Base-by-base conservation (phyloP, 495 filamentous ascomycete genomes). In the Trypethelium eluteriae region DNA sequence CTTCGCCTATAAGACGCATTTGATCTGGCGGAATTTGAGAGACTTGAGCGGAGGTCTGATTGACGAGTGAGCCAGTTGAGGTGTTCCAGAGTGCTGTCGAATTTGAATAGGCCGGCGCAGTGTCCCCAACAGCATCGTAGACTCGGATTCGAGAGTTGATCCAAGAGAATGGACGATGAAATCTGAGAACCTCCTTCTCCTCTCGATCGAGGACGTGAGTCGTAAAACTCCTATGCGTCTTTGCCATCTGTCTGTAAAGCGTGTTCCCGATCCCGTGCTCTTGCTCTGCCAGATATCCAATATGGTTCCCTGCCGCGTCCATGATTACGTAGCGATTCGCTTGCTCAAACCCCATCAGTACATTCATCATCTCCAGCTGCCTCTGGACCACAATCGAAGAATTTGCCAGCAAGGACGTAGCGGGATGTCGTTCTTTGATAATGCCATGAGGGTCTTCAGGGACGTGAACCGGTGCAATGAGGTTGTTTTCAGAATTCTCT, bases 301-400 rank as follows among this genome's bases (percentile, higher is more conserved):
- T 79, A 67, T 88, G 86, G 39, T 84, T 83, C 6, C 87, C 87
- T 39, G 83, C 77, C n/a, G 84, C 85, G 78, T 88, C 83, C 82
- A 89, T 83, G 62, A 90, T 88, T 38, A 88, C 81, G 71, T 90
- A 90, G 72, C 82, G 83, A 68, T 90, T 89, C 16, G 87, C 86
- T 74, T 90, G 87, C 75, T 90, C 87, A 67, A 88, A 90, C 0
- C 87, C 86, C 77, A 89, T 75, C 76, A 90, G 79, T 7, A 90
- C 79, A 75, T 88, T 89, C 82, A 89, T 87, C 70, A 89, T 78
- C 74, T 89, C 87, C 39, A 90, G 69, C 68, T 89, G 84, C 36
- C 87, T 77, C 67, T 88, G 86, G 2, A 90, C 77, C 0, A 90
- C 85, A 18, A 90, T 76, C 0, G 84, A 81, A 1, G 85, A 87